Evolutionary conservation across 2,329 filamentous ascomycete genomes (phyloP).

Genomic region (Fusarium goolgardi): DNA sequence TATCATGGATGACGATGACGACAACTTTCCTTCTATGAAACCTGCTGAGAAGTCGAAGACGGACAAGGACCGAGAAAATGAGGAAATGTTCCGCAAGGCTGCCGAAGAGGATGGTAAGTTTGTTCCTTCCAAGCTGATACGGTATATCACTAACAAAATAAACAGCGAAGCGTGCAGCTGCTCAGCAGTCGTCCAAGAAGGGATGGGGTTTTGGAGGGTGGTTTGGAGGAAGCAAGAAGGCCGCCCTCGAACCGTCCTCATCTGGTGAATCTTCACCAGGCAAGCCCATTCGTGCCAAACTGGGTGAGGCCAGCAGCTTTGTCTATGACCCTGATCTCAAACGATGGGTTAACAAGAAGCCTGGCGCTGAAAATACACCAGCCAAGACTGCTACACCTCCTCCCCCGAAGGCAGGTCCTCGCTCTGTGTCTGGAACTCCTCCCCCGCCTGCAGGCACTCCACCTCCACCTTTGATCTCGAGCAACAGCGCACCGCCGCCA

Average conservation of each 20-base stretch:
- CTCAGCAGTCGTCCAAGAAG: conserved; percentile 63
- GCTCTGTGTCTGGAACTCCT: conserved; percentile 63
- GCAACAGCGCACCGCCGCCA: conserved; percentile 51
- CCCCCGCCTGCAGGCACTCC: conserved; percentile 56
- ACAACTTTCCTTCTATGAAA: conserved; percentile 68
- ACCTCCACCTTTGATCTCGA: conserved; percentile 47
- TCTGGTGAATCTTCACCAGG: conserved; percentile 58
- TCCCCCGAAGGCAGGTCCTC: conserved; percentile 73
- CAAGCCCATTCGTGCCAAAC: conserved; percentile 87
- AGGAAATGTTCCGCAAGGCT: conserved; percentile 85
- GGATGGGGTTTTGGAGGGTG: conserved; percentile 87
- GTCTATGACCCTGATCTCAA: conserved; percentile 96
- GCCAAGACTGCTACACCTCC: conserved; percentile 78
- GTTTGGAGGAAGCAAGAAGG: conserved; percentile 80
- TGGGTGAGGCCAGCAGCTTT: conserved; percentile 93
- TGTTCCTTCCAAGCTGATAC: neutral
- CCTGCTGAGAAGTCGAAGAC: conserved; percentile 70
- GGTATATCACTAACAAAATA: conserved; percentile 26
- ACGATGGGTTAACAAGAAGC: conserved; percentile 98
- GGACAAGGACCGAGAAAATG: conserved; percentile 81
- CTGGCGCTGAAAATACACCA: conserved; percentile 70
- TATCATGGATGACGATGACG: conserved; percentile 85
- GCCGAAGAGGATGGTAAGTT: conserved; percentile 78
- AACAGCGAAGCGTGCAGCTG: conserved; percentile 70
- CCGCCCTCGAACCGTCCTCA: conserved; percentile 44